Evolutionary conservation across 2,329 filamentous ascomycete species (phyloP).

Genomic region (Aspergillus pseudonomiae): DNA sequence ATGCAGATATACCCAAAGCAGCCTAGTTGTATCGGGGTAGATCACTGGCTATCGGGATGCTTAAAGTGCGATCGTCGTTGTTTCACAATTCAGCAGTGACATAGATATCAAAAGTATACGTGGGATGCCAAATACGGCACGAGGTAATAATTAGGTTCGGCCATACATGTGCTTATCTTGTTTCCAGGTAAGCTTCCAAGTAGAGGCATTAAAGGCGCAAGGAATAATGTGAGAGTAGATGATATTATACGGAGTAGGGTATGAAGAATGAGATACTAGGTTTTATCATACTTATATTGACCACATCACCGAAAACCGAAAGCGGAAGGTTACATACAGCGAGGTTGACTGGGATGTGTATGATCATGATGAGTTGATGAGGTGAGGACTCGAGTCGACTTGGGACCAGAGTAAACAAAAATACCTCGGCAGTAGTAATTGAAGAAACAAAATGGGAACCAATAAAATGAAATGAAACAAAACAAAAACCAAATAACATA

Average conservation of each 20-base stretch:
- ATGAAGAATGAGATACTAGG: background rate
- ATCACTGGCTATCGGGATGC: background rate
- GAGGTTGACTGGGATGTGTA: background rate
- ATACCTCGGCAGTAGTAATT: too few species aligned
- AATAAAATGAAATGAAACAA: background rate
- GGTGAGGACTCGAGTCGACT: background rate
- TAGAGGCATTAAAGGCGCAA: background rate
- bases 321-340: slow-evolving; percentile 5
- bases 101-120: background rate
- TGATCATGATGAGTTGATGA: background rate
- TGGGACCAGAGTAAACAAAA: background rate
- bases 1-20: slow-evolving; percentile 2
- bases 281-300: background rate
- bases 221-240: background rate
- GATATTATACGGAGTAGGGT: background rate
- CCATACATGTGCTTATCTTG: slow-evolving; percentile 2
- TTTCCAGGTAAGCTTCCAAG: background rate
- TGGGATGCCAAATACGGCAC: background rate
- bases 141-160: background rate
- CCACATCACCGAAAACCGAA: slow-evolving; percentile 5
- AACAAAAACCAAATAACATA: background rate
- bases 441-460: background rate
- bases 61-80: background rate
- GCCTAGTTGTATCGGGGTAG: background rate
- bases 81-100: background rate